Base-by-base conservation (phyloP, 345 rosid genomes). In the Punica granatum region DNA sequence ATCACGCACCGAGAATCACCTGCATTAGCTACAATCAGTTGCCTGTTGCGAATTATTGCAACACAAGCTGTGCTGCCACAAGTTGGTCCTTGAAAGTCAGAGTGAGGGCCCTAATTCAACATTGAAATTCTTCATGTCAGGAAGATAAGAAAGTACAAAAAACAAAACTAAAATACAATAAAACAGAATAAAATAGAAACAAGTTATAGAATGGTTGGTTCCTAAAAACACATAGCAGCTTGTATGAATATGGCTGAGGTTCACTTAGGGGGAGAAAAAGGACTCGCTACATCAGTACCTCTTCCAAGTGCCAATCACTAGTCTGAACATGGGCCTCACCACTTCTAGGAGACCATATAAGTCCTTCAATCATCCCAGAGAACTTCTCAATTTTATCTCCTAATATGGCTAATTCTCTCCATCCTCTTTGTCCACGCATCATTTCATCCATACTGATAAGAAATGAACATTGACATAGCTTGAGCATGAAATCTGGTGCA, bases 341-440 rank as follows among this genome's bases (percentile, higher is more conserved):
- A 54, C 82, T 65, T 78, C 77, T 92, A 14, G 98, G 98, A 70
- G 98, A 92, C 96, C 96, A 92, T 78, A 92, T 89, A 39, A 89
- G 72, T 67, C 96, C 98, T 84, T 92, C 98, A 67, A 92, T 81
- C 95, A 92, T 86, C 63, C 98, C 92, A 0, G 86, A 83, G 70
- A 92, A 83, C 84, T 92, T 92, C 82, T 88, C 86, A 70, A 89
- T 79, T 74, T 82, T 92, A 72, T 92, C 94, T 37, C 98, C 96
- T 69, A 92, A 80, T 63, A 82, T 73, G 74, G 96, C 90, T 69
- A 92, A 76, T 71, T 92, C 98, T 69, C 96, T 83, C 98, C 98
- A 92, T 64, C 98, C 91, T 79, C 92, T 80, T 80, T 92, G 98
- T 67, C 98, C 98, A 33, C 85, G 87, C 98, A 92, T 92, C 98